Base-by-base conservation (phyloP, 176 grass and related monocot genomes). In the Zoysia pacifica region DNA sequence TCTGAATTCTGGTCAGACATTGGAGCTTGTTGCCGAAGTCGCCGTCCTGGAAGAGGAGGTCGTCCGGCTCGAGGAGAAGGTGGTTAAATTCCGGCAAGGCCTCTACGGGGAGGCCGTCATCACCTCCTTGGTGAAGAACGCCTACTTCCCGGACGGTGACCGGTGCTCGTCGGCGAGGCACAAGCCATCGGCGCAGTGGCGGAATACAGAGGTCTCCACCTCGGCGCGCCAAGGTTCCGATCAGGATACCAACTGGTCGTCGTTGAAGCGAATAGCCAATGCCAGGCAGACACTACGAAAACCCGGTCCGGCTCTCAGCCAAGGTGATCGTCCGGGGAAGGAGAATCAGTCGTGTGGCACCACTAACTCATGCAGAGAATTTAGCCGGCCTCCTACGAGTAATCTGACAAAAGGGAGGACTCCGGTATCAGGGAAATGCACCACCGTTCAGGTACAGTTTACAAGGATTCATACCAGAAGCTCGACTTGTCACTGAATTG, bases 11-110 rank as follows among this genome's bases (percentile, higher is more conserved):
- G 12, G 64, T 40, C 84, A 97, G 94, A 88, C 89, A 40, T 68
- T 97, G 84, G 94, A 97, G 89, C 91, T 97, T 67, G 83, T 97
- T 7, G 94, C 94, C 50, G 94, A 97, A 82, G 89, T 97, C 5
- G 94, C 94, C 0, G 91, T 97, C 62, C 67, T 97, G 84, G 94
- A 97, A 59, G 94, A 97, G 79, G 94, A 97, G 81, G 84, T 97
- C 38, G 91, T 93, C 65, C 84, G 89, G 48, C 94, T 97, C 7
- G 94, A 97, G 87, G 94, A 97, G 75, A 79, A 97, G 81, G 85
- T 93, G 38, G 84, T 93, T 39, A 84, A 79, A 84, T 88, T 91
- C 65, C 76, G 82, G 87, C 86, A 88, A 86, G 89, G 89, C 18
- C 94, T 97, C 50, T 93, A 88, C 73, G 67, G 86, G 81, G 94